Evolutionary conservation across 257 asterid species (phyloP), one percentile per base, ranked within the genome.

Genomic region (Orobanche coerulescens): DNA sequence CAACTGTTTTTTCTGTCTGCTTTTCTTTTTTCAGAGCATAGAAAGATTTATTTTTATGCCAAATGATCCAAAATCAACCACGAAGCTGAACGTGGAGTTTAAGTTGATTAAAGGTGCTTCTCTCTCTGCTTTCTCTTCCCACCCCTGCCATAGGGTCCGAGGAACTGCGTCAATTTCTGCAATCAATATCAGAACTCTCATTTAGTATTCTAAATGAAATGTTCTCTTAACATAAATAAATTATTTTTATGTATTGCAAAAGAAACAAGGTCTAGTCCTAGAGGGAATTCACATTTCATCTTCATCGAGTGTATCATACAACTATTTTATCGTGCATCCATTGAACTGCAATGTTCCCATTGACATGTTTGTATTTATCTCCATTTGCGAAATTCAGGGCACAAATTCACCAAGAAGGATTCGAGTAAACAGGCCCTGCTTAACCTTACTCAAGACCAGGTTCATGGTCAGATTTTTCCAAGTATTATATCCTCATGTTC

Each of bases 11-110:
- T 56, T 39, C 40, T 52, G 62, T 64, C 16, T 50, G 23, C 58
- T 16, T 58, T 36, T 30, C 50, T 15, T 65, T 76, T 44, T 61
- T 63, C 84, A 93, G 98, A 79, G 50, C 36, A 69, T 67, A 49
- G 95, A 89, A 64, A 82, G 87, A 69, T 60, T 86, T 44, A 58
- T 66, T 25, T 92, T 86, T 65, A 70, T 67, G 76, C 84, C 97
- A 2, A 81, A 75, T 62, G 97, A 88, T 65, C 90, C 85, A 30
- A 82, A 67, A 54, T 82, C 94, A n/a, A 55, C 82, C 28, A 20
- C 68, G 54, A 86, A 69, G 88, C 78, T 89, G n/a, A 93, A 78
- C 55, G 89, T 88, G 74, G 98, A 88, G 68, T 86, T 88, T 74
- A 85, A 75, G 81, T 62, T 37, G 56, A 80, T 93, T 46, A 86